Evolutionary conservation across 192 early-diverging fungal genomes (phyloP), one percentile per base, ranked within the genome.

Genomic region (Umbelopsis vinacea): DNA sequence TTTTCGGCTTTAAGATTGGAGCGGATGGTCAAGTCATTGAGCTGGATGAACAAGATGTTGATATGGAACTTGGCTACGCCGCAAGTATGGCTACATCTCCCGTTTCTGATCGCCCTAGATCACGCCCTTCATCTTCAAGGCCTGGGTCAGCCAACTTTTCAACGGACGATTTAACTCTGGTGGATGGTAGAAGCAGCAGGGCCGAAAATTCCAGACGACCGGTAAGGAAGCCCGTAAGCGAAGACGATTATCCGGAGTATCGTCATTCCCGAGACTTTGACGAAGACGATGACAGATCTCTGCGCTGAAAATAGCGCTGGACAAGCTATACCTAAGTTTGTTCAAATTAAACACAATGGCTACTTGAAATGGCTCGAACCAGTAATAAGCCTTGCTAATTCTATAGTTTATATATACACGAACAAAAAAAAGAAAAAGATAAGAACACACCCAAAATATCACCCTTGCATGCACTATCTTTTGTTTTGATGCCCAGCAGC

Each of bases 1-100:
- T 72, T 33, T 60, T 72, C 45, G 71, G 71, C 37, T 72, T 72
- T 55, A 72, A 55, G 29, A 53, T 72, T 53, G 71, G 71, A 24
- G 40, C 52, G 10, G 71, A 72, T 26, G 71, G 71, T 26, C 43
- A 46, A 43, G 52, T 72, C 12, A 54, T 54, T 60, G 71, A 60
- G n/a, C 38, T 72, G 15, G 45, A 53, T 38, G 47, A 72, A 26
- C 29, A 43, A 19, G 52, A 72, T 46, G 50, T 55, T 21, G 71
- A 72, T 23, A 19, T 72, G 2, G 71, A 72, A 40, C 33, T 72
- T 29, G 54, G 38, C 17, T 46, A 46, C 6, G 54, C 71, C 15
- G 50, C 69, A 40, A 55, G 53, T 4, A 38, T 37, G 7, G 52
- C 53, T n/a, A n/a, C 52, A 8, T 46, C 52, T 14, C 35, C n/a